Evolutionary conservation across 176 grass and related monocot species (phyloP).

Genomic region (Poa pratensis): DNA sequence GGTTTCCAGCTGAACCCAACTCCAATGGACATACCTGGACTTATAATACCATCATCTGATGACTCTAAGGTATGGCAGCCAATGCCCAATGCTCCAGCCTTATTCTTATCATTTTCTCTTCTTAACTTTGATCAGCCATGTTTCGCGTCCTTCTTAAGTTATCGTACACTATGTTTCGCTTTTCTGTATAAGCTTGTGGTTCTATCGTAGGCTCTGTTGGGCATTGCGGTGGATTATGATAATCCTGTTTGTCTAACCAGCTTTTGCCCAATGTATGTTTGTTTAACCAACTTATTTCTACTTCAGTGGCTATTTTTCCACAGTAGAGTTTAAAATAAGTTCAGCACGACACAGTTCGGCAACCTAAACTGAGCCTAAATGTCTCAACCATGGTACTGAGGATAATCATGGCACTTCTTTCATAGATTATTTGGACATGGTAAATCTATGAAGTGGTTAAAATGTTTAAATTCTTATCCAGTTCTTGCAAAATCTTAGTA

Average conservation of each 20-base stretch:
- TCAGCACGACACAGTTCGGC: neutral
- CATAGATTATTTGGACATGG: neutral
- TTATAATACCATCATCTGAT: slow-evolving; percentile 97
- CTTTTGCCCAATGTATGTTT: neutral
- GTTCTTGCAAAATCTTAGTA: neutral
- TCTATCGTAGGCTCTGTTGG: neutral
- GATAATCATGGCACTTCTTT: neutral
- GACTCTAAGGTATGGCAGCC: slow-evolving; percentile 79
- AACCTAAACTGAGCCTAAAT: neutral
- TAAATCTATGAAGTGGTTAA: neutral
- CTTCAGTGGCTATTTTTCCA: neutral
- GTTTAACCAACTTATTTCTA: neutral
- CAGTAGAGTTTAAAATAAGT: neutral
- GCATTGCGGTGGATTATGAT: neutral
- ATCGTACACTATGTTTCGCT: neutral
- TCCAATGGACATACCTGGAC: slow-evolving; percentile 86
- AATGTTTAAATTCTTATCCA: slow-evolving; percentile 1
- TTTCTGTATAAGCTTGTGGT: neutral
- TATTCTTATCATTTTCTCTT: slow-evolving; percentile 6
- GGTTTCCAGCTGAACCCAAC: slow-evolving; percentile 98
- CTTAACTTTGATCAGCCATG: neutral
- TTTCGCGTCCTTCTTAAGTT: neutral
- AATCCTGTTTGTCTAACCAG: neutral
- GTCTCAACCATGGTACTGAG: neutral
- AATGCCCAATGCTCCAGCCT: neutral